Evolutionary conservation across 805 yeast genomes (phyloP).

Genomic region (Schizosaccharomyces japonicus): DNA sequence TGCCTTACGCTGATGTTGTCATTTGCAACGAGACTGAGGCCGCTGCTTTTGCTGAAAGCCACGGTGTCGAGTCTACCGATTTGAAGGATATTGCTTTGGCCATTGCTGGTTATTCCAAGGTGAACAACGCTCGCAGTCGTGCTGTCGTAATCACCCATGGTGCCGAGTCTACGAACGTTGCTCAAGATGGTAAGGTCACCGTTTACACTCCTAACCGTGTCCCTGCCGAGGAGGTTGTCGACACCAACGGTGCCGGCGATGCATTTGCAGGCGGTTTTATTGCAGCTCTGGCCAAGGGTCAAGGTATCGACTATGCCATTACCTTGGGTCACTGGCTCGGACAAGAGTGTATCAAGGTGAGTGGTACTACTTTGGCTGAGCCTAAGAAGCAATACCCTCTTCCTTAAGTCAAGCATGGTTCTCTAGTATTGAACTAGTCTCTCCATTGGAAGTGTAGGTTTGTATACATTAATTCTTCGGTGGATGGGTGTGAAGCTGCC

Average conservation of each 20-base stretch:
- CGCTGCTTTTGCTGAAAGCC: conserved; percentile 74
- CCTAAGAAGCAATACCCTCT: conserved; percentile 23
- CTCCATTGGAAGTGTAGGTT: too few relatives aligned
- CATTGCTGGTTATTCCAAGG: conserved; percentile 60
- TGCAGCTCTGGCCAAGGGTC: conserved; percentile 63
- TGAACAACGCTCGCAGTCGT: conserved; percentile 43
- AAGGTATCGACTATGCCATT: conserved; percentile 32
- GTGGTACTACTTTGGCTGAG: conserved; percentile 84
- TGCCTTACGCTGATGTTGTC: conserved; percentile 74
- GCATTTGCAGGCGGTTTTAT: conserved; percentile 93
- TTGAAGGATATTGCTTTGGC: conserved; percentile 56
- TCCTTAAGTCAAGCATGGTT: neutral
- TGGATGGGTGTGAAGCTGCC: too few relatives aligned
- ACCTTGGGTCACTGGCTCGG: conserved; percentile 96
- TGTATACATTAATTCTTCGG: too few relatives aligned
- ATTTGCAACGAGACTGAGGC: conserved; percentile 96
- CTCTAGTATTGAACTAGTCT: too few relatives aligned
- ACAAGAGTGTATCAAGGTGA: conserved; percentile 65
- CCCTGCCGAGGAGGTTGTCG: conserved; percentile 48
- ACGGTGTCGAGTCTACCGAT: conserved; percentile 36
- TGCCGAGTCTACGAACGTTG: conserved; percentile 60
- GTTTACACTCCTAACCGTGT: conserved; percentile 45
- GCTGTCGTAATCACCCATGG: conserved; percentile 91
- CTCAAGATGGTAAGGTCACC: conserved; percentile 18
- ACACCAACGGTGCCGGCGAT: conserved; percentile 98